These are phyloP conservation scores for Fonsecaea nubica DNA, from an alignment of 2,329 filamentous ascomycete species.

Conservation along the genomic window DNA sequence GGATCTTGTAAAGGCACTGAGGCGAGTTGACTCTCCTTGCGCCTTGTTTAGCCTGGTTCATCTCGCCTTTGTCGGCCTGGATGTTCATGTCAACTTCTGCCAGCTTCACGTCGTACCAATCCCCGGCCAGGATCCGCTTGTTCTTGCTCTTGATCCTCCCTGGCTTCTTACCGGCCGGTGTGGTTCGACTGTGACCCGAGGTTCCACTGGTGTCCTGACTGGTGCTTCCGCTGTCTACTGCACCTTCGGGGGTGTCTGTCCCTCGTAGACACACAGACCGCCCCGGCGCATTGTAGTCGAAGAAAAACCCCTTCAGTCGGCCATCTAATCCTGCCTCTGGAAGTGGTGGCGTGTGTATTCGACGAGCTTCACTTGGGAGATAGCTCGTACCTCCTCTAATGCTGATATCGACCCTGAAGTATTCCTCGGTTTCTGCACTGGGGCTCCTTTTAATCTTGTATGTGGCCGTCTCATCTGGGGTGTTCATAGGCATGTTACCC, in stretches of 20 bases:
- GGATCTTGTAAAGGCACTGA: constrained; percentile 13
- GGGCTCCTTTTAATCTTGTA: constrained; percentile 40
- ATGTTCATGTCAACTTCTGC: constrained; percentile 32
- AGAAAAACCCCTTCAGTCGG: constrained; percentile 38
- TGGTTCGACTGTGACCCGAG: not conserved
- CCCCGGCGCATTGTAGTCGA: constrained; percentile 39
- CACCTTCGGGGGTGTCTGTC: constrained; percentile 5
- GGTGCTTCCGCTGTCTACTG: not conserved
- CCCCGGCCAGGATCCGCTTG: constrained; percentile 26
- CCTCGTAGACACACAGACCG: not conserved
- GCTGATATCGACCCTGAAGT: constrained; percentile 41
- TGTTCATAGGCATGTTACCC: constrained; percentile 37
- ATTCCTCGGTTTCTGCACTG: constrained; percentile 40
- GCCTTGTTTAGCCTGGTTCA: constrained; percentile 24
- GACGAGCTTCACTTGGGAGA: constrained; percentile 40
- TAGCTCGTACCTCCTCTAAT: constrained; percentile 40
- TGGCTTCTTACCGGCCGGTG: constrained; percentile 4
- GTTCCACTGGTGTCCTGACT: constrained; percentile 11
- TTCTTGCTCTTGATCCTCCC: constrained; percentile 23
- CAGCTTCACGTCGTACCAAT: constrained; percentile 39
- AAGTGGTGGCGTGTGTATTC: constrained; percentile 40
- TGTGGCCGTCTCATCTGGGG: constrained; percentile 38
- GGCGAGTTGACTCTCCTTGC: constrained; percentile 27
- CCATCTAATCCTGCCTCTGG: constrained; percentile 35
- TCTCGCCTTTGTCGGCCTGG: constrained; percentile 19